These are phyloP conservation scores for Nakazawaea peltata DNA, from an alignment of 805 yeast genomes.

Conservation along the genomic window DNA sequence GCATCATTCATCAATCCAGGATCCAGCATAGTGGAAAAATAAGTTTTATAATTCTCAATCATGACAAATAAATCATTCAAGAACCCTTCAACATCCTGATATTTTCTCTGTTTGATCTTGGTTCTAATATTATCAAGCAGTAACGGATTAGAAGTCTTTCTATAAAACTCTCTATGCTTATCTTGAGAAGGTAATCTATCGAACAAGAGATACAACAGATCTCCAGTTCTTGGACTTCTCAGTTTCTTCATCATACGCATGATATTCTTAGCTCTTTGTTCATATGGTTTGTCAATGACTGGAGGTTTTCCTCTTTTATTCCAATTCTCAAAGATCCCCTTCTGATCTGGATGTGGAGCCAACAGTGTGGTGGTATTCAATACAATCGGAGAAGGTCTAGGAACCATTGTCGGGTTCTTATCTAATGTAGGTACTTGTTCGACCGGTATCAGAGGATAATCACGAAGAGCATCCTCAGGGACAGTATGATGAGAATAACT, in stretches of 20 bases:
- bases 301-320: conserved; percentile 87
- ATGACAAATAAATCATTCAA: conserved; percentile 69
- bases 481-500: not conserved
- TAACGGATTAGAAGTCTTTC: conserved; percentile 48
- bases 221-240: conserved; percentile 39
- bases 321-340: conserved; percentile 24
- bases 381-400: conserved; percentile 10
- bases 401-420: conserved; percentile 14
- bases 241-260: conserved; percentile 75
- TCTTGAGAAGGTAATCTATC: conserved; percentile 76
- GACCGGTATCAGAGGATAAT: conserved; percentile 7
- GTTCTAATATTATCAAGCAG: conserved; percentile 68
- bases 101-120: conserved; percentile 79
- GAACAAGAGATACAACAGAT: conserved; percentile 52
- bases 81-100: conserved; percentile 67
- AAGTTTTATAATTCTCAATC: conserved; percentile 66
- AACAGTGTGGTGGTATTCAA: conserved; percentile 10
- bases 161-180: conserved; percentile 45
- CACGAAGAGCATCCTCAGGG: conserved; percentile 6
- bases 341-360: conserved; percentile 10
- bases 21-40: conserved; percentile 39
- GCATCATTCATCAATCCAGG: conserved; percentile 56
- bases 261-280: conserved; percentile 83
- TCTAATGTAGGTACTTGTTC: conserved; percentile 13
- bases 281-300: conserved; percentile 83